Percentiles rank a stretch among this genome's conserved stretches.
Conservation (phyloP, 768 basidiomycete genomes). For the Rhodotorula diobovata region DNA sequence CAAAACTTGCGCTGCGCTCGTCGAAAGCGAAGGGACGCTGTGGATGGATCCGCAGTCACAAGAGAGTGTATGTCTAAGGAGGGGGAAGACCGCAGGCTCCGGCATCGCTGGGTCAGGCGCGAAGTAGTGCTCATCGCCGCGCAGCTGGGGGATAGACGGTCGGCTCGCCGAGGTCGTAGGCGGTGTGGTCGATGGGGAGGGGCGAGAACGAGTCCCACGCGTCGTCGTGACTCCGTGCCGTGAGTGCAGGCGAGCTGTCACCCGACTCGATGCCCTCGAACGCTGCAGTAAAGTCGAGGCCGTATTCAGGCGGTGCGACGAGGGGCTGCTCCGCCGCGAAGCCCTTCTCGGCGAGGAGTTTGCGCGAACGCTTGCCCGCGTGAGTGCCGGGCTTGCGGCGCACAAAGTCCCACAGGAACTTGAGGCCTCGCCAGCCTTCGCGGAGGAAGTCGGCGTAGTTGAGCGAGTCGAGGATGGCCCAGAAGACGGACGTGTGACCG, state of each 20-base stretch:
- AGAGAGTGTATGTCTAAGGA: no score
- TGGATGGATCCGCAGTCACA: no score
- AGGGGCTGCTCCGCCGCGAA: not conserved
- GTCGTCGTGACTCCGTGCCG: no score
- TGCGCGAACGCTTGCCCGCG: conserved; percentile 23
- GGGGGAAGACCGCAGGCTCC: no score
- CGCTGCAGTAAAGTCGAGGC: conserved; percentile 26
- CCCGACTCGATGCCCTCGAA: conserved; percentile 11
- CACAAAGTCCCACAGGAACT: conserved; percentile 57
- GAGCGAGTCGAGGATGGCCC: conserved; percentile 63
- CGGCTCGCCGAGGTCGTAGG: not conserved
- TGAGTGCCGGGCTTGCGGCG: conserved; percentile 46
- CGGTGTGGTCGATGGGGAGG: no score
- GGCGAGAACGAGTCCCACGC: no score
- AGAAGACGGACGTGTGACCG: conserved; percentile 55
- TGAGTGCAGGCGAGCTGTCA: not conserved
- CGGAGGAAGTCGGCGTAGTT: conserved; percentile 57
- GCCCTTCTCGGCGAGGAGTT: not conserved
- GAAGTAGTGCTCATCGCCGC: no score
- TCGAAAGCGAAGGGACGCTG: no score
- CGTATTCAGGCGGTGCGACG: conserved; percentile 6
- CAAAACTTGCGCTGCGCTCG: no score
- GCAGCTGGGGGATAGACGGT: no score
- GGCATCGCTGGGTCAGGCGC: no score
- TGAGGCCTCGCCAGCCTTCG: conserved; percentile 63